Conservation (phyloP, 2,329 filamentous ascomycete genomes). For the Tolypocladium tundrense region DNA sequence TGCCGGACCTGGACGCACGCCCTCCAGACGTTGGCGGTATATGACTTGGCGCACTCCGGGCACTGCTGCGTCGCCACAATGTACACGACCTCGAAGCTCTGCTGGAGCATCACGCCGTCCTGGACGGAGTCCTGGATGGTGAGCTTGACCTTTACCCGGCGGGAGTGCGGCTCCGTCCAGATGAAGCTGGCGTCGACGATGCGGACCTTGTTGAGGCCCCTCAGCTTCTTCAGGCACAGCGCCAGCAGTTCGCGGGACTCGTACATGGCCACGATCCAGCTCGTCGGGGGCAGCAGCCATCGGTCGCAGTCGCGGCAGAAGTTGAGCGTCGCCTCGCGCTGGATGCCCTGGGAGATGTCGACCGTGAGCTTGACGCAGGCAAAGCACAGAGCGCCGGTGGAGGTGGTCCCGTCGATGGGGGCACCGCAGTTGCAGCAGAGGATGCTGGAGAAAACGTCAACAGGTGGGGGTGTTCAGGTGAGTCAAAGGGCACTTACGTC, state of each 20-base stretch:
- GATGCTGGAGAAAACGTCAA: conserved; percentile 37
- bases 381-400: conserved; percentile 82
- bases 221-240: conserved; percentile 78
- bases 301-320: conserved; percentile 91
- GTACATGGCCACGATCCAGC: conserved; percentile 74
- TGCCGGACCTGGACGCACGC: conserved; percentile 91
- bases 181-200: conserved; percentile 95
- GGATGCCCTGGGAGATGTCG: conserved; percentile 86
- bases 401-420: conserved; percentile 82
- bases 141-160: conserved; percentile 87
- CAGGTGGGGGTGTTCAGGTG: background rate
- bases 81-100: conserved; percentile 91
- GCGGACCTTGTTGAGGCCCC: conserved; percentile 77
- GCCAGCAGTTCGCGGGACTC: conserved; percentile 91
- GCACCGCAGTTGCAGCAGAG: conserved; percentile 97
- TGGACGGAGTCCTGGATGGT: conserved; percentile 69
- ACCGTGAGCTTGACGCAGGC: conserved; percentile 93
- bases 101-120: conserved; percentile 64
- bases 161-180: conserved; percentile 96
- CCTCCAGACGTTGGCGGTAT: conserved; percentile 92
- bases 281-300: conserved; percentile 78
- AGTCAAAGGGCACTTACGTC: conserved; percentile 23
- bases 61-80: conserved; percentile 88
- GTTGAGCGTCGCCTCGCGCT: conserved; percentile 80
- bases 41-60: conserved; percentile 89